These are phyloP conservation scores for Beauveria rudraprayagi DNA, from an alignment of 2,329 filamentous ascomycete genomes.

Conservation along the genomic window DNA sequence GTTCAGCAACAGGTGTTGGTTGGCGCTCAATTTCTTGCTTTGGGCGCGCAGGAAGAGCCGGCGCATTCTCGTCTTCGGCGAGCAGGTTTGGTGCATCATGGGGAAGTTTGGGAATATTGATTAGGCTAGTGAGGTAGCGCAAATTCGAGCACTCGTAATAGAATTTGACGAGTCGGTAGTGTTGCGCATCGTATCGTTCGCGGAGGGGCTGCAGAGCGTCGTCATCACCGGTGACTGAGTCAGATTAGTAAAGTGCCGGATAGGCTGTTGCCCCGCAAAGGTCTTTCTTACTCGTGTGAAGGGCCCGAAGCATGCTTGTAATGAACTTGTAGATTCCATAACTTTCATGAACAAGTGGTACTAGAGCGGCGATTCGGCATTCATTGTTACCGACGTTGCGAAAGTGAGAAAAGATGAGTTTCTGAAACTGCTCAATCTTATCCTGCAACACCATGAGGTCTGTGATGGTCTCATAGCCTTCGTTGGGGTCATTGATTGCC, in stretches of 20 bases:
- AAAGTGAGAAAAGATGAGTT: constrained; percentile 96
- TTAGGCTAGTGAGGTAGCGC: constrained; percentile 89
- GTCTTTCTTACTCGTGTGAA: constrained; percentile 75
- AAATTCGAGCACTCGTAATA: constrained; percentile 99
- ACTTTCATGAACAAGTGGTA: constrained; percentile 91
- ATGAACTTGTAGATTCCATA: constrained; percentile 99
- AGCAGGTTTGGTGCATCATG: constrained; percentile 88
- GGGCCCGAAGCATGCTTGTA: constrained; percentile 96
- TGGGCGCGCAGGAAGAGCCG: constrained; percentile 72
- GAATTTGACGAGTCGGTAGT: constrained; percentile 93
- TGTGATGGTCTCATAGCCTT: constrained; percentile 93
- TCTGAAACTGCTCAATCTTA: constrained; percentile 97
- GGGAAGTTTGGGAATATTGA: constrained; percentile 90
- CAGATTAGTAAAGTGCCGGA: not conserved
- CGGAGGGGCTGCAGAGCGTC: constrained; percentile 85
- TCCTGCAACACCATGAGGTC: constrained; percentile 96
- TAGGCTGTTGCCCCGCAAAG: not conserved
- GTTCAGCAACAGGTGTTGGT: constrained; percentile 60
- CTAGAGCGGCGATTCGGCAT: constrained; percentile 87
- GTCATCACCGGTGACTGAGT: constrained; percentile 59
- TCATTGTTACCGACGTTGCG: constrained; percentile 88
- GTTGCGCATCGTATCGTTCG: constrained; percentile 85
- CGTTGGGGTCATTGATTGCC: constrained; percentile 96
- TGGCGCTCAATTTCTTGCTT: constrained; percentile 64
- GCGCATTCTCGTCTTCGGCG: constrained; percentile 74